Base-by-base conservation (phyloP, 169 alveolate species). In the Plasmodium relictum region DNA sequence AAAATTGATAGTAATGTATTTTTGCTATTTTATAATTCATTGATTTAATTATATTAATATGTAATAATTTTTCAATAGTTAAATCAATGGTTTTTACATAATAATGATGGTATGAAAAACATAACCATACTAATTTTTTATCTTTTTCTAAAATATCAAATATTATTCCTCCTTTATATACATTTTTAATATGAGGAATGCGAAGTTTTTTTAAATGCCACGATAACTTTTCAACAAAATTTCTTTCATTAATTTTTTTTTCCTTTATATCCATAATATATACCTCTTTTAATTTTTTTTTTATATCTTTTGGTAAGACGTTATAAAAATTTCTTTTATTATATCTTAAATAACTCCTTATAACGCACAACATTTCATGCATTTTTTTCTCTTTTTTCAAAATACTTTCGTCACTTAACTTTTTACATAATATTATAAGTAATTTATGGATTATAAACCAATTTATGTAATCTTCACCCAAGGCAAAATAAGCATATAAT, bases 81-180 rank as follows among this genome's bases (percentile, higher is more conserved):
- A 78, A 76, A 62, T 93, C 93, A 71, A 93, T 92, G 16, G 92
- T 92, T 39, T 87, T 74, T 24, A 94, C 95, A 61, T 93, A 93
- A 88, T 92, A 93, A 50, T 94, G 93, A 87, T 93, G 96, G 39
- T 93, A 93, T 4, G 96, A 93, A 54, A 92, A 92, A 78, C 96
- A 93, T 52, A 92, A 68, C 96, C 96, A 93, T 0, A 93, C 96
- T 22, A 93, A 74, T 63, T 86, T 91, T 59, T 88, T 91, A 42
- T 72, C 92, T 56, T 80, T 85, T 80, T 93, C 96, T 72, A 93
- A 54, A 7, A 93, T 88, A 76, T 93, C 96, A 52, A 93, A 72
- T 71, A 83, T 48, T 6, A 93, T 76, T 42, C 96, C 96, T 59
- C 92, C 92, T 65, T 62, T 83, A 61, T 88, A 70, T 12, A 73